Conservation (phyloP, 352 stramenopile species). For the Pythium oligandrum region DNA sequence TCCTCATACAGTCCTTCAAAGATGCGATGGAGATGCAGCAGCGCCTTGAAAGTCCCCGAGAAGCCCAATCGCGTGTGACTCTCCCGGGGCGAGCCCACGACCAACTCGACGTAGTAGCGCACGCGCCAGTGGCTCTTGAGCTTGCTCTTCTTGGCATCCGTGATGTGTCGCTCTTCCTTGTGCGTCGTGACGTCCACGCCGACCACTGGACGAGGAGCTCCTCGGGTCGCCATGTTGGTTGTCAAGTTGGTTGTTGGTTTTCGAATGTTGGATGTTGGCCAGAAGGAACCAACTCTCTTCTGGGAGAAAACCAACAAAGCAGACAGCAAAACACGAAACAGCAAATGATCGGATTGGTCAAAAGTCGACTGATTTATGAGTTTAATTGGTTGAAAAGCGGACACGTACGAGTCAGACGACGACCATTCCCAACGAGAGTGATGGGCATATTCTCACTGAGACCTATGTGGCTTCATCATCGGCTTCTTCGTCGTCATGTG, state of each 20-base stretch:
- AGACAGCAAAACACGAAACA: too few relatives aligned
- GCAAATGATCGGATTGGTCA: too few relatives aligned
- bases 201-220: slow-evolving; percentile 13
- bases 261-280: too few relatives aligned
- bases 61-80: slow-evolving; percentile 58
- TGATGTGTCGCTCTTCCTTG: slow-evolving; percentile 55
- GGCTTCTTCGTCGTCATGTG: slow-evolving; percentile 21
- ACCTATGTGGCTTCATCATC: slow-evolving; percentile 1
- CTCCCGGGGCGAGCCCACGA: slow-evolving; percentile 43
- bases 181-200: slow-evolving; percentile 60
- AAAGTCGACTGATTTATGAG: too few relatives aligned
- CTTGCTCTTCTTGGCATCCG: slow-evolving; percentile 28
- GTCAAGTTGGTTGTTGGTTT: slow-evolving; percentile 4
- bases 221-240: neutral
- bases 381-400: too few relatives aligned
- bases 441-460: too few relatives aligned
- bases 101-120: slow-evolving; percentile 71
- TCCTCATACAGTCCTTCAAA: slow-evolving; percentile 39
- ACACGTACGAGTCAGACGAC: too few relatives aligned
- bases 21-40: slow-evolving; percentile 42
- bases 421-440: too few relatives aligned
- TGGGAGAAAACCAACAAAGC: slow-evolving; percentile 1
- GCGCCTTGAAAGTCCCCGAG: slow-evolving; percentile 55
- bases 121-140: slow-evolving; percentile 38
- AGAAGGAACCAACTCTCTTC: slow-evolving; percentile 3